Base-by-base conservation (phyloP, 1,284 basidiomycete species). In the Microbotryum intermedium region DNA sequence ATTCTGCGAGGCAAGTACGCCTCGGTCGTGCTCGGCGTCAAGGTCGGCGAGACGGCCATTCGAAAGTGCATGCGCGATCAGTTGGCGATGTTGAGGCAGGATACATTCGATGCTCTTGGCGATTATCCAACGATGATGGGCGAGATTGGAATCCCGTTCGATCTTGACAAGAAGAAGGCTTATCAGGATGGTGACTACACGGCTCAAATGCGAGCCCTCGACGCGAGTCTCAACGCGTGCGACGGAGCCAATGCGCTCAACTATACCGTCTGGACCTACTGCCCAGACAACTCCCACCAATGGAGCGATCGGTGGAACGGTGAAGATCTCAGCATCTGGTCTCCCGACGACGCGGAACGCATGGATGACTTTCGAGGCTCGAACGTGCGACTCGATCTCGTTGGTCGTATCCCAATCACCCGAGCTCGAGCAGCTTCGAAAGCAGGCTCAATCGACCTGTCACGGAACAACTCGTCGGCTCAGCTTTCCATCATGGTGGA, bases 251-350 rank as follows among this genome's bases (percentile, higher is more conserved):
- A 95, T 54, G 78, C 77, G 50, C 76, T 95, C 67, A 92, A 81
- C 73, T 97, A 84, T 73, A 90, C 91, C 20, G 75, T 92, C 9
- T 97, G 94, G 94, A 92, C 85, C 28, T 97, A 97, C 72, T 86
- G 85, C 57, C 80, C 90, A 0, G 76, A 79, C 67, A 79, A 80
- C 72, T 81, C 79, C 26, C 91, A 97, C 73, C 76, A 82, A 71
- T 97, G 90, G 90, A 91, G 93, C 21, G 94, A 97, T 73, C 84
- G 85, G 3, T 98, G 93, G 93, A 93, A 97, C 73, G 84, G 90
- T 75, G 94, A 98, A 76, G 94, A 97, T 76, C 76, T 97, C 59
- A 92, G 89, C 57, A 62, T 77, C 13, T 97, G 89, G 90, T 87
- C 86, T 68, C 68, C 73, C 3, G 90, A 94, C 71, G 93, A 94